Evolutionary conservation across 768 basidiomycete species (phyloP).

Genomic region (Punctularia strigosozonata): DNA sequence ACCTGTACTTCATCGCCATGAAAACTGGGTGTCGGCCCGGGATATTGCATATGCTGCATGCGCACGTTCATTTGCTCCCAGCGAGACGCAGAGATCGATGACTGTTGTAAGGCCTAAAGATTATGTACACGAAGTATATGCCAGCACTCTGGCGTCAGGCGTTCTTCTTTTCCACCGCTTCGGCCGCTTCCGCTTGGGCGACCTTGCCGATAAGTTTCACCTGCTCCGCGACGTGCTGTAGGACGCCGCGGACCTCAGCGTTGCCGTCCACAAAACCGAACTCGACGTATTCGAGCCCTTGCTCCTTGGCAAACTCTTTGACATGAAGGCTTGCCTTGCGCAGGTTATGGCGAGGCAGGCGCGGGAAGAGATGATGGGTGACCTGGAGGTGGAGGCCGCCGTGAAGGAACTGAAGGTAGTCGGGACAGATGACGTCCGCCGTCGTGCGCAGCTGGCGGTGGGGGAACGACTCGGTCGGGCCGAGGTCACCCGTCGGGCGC

Average conservation of each 20-base stretch:
- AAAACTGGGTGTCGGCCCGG: too few relatives aligned
- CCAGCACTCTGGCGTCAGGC: too few relatives aligned
- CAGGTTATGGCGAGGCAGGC: conserved; percentile 89
- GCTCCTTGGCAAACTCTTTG: conserved; percentile 78
- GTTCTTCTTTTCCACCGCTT: conserved; percentile 44
- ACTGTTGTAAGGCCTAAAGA: too few relatives aligned
- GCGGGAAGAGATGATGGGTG: conserved; percentile 94
- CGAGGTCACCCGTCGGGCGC: conserved; percentile 86
- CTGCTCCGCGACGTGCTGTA: conserved; percentile 82
- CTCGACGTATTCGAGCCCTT: conserved; percentile 79
- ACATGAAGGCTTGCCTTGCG: conserved; percentile 72
- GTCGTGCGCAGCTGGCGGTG: conserved; percentile 96
- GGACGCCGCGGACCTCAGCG: conserved; percentile 67
- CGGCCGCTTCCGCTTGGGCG: conserved; percentile 60
- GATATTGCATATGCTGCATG: too few relatives aligned
- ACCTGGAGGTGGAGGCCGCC: conserved; percentile 98
- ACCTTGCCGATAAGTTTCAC: conserved; percentile 73
- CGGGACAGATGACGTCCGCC: conserved; percentile 84
- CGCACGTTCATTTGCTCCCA: too few relatives aligned
- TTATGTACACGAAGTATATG: too few relatives aligned
- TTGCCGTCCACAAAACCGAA: conserved; percentile 88
- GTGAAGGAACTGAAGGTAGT: conserved; percentile 79
- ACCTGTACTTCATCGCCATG: too few relatives aligned
- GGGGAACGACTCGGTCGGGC: conserved; percentile 83
- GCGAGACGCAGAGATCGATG: too few relatives aligned